Base-by-base conservation (phyloP, 306 rosid genomes). In the Carpinus fangiana region DNA sequence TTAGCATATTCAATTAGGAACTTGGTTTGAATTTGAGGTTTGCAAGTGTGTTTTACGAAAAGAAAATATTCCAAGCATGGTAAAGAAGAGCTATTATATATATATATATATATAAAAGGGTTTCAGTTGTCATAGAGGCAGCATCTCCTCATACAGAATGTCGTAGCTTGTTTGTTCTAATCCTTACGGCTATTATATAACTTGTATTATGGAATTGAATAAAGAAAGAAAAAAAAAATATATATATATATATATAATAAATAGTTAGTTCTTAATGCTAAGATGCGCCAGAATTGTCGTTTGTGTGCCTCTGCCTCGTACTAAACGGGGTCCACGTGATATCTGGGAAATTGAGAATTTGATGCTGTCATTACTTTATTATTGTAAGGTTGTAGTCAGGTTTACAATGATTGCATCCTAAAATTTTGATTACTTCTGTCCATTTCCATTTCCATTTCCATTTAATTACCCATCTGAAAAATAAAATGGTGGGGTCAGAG, bases 251-350 rank as follows among this genome's bases (percentile, higher is more conserved):
- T 28, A 28, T 28, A 31, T 64, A 36, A 36, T 3, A 36, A 4
- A 20, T 21, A 5, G 4, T 60, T 21, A 5, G 4, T 60, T 70
- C 20, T 41, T 43, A 1, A 23, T 23, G 81, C 48, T 38, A 74
- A 52, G 16, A 23, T 51, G 68, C 73, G 76, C 75, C 72, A 17
- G 53, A 53, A 55, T 78, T 84, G 90, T 82, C 80, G 87, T 76
- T 72, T 84, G n/a, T 28, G 68, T 14, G 71, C 73, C 85, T 60
- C 72, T 8, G 71, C 73, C 85, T 60, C 72, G 77, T 75, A 74
- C 85, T 54, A 31, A 73, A 50, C 75, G 43, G 26, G 76, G 56
- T 8, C 74, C 82, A 51, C 84, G 18, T 45, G 11, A 41, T 31
- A 8, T 50, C 69, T 78, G 17, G 67, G 64, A 6, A 78, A 75